A percentile compares a stretch with the other conserved stretches of the same genome.
phyloP scores from a whole-genome alignment of 1,139 yeast genomes.

The Pichia norvegensis region DNA sequence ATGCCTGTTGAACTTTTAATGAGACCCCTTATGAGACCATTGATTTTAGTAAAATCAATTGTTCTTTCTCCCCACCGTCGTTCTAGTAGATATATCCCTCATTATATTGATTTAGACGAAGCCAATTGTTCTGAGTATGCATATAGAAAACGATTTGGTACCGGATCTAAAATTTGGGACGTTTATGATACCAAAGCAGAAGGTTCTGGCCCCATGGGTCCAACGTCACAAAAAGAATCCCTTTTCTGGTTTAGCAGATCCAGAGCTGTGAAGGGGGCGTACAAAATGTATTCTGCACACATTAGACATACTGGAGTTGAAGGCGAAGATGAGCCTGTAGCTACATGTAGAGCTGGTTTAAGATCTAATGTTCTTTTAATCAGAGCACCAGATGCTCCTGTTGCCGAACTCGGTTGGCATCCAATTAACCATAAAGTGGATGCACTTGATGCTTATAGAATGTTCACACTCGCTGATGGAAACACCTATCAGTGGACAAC shows the following conservation, averaged over 20 bases:
- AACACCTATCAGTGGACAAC: conserved; percentile 58
- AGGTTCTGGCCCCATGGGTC: conserved; percentile 31
- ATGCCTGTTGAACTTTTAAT: conserved; percentile 56
- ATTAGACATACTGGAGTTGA: conserved; percentile 35
- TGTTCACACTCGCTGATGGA: conserved; percentile 54
- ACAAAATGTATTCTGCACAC: conserved; percentile 43
- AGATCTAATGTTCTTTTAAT: conserved; percentile 50
- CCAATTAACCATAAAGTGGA: conserved; percentile 52
- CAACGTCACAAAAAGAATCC: conserved; percentile 34
- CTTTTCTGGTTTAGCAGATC: conserved; percentile 50
- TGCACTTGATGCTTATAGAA: conserved; percentile 51
- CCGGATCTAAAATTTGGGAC: conserved; percentile 49
- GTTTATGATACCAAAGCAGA: conserved; percentile 40
- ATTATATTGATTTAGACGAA: conserved; percentile 37
- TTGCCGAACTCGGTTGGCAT: conserved; percentile 58
- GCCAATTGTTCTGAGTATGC: conserved; percentile 34
- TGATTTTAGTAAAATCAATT: conserved; percentile 46
- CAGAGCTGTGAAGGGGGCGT: conserved; percentile 58
- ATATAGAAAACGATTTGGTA: conserved; percentile 47
- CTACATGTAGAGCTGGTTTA: conserved; percentile 51
- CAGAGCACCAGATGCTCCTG: conserved; percentile 40
- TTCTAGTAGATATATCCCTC: conserved; percentile 50
- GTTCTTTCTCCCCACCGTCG: conserved; percentile 52
- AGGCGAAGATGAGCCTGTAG: conserved; percentile 50
- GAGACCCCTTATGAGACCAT: conserved; percentile 53